Base-by-base conservation (phyloP, 306 rosid species). In the Dalbergia cultrata region DNA sequence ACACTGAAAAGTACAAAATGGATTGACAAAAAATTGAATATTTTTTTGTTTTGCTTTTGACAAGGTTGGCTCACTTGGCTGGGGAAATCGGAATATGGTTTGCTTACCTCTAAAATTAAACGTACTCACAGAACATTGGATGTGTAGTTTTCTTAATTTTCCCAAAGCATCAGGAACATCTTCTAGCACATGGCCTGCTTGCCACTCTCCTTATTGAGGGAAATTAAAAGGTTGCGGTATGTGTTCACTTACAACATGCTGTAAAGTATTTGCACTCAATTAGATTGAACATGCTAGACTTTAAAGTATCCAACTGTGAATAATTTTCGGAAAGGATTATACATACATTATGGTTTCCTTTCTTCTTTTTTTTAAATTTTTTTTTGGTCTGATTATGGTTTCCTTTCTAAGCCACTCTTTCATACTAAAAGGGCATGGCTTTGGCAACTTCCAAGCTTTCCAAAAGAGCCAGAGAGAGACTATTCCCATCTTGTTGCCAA, bases 141-240 rank as follows among this genome's bases (percentile, higher is more conserved):
- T 14, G 2, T 53, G 58, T 22, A 4, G 10, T 75, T 44, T 44
- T 61, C 33, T 75, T 61, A 45, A 45, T 60, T 63, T 75, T 50
- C 64, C 50, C 18, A 63, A 75, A 49, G 63, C 72, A 62, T 17
- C 0, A 3, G 35, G 50, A 76, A 47, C 62, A 75, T 75, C 63
- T 62, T 63, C 63, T 31, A 26, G 43, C 71, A 75, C 80, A 76
- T 45, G 80, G 71, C 16, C 41, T 22, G 69, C 10, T 21, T 43
- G 68, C 31, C 57, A 41, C 57, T 21, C 26, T 18, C 13, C 44
- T 19, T n/a, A n/a, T n/a, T 59, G 22, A 59, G 14, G 67, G 78
- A 41, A 72, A 73, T 50, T 50, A 13, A 50, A 50, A 50, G 56
- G 7, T 50, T 50, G 56, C 6, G 5, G 18, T n/a, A 54, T 52